These are phyloP conservation scores for Boletus semigastroideus DNA, from an alignment of 1,284 basidiomycete genomes.

Conservation along the genomic window DNA sequence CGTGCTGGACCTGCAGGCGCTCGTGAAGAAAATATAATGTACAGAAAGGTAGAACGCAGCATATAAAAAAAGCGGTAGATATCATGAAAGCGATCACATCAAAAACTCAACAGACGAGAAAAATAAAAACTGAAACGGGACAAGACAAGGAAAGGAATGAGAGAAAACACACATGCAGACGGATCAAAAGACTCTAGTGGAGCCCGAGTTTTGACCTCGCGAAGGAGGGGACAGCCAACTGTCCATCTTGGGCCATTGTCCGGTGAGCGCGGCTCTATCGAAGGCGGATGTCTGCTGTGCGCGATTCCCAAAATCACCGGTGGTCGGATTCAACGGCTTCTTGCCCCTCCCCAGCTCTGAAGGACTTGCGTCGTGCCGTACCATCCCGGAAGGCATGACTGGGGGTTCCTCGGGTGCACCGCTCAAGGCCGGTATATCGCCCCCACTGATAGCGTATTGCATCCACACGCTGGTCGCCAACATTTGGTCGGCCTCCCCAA, in stretches of 20 bases:
- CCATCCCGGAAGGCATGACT: slow-evolving; percentile 1
- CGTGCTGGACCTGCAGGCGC: slow-evolving; percentile 29
- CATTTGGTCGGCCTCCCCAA: slow-evolving; percentile 13
- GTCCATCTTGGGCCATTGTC: slow-evolving; percentile 37
- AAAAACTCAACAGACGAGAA: slow-evolving; percentile 3
- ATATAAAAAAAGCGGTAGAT: slow-evolving; percentile 4
- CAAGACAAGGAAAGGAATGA: neutral
- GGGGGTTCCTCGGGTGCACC: slow-evolving; percentile 4
- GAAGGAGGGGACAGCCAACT: slow-evolving; percentile 31
- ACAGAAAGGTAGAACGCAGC: slow-evolving; percentile 21
- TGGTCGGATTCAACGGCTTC: slow-evolving; percentile 17
- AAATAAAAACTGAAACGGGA: neutral
- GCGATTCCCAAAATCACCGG: slow-evolving; percentile 24
- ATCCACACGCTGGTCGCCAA: slow-evolving; percentile 28
- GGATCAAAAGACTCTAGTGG: slow-evolving; percentile 30
- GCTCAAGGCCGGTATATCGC: slow-evolving; percentile 17
- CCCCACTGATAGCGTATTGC: slow-evolving; percentile 32
- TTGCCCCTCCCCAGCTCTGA: slow-evolving; percentile 29
- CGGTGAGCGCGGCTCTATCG: slow-evolving; percentile 30
- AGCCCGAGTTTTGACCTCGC: slow-evolving; percentile 33
- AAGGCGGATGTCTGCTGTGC: slow-evolving; percentile 25
- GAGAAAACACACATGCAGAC: neutral
- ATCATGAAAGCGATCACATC: slow-evolving; percentile 13
- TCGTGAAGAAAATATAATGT: slow-evolving; percentile 23
- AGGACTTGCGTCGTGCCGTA: slow-evolving; percentile 8